Evolutionary conservation across 495 filamentous ascomycete genomes (phyloP).

Genomic region (Aspergillus incahuasiensis): DNA sequence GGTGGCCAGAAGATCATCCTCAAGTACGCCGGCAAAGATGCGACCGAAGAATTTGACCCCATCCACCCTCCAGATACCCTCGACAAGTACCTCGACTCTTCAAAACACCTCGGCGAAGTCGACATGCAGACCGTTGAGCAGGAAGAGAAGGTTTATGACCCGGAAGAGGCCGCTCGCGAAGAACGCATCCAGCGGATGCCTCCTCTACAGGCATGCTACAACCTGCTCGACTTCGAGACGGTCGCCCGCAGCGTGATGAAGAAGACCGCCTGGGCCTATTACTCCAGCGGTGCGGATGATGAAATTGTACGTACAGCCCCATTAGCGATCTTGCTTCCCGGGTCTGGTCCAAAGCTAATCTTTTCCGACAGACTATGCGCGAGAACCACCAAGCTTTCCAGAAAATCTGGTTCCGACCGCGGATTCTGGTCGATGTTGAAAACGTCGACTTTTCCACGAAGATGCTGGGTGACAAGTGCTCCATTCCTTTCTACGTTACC

Average conservation of each 20-base stretch:
- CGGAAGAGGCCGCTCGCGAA: conserved; percentile 72
- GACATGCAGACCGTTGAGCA: conserved; percentile 81
- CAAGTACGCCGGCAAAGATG: conserved; percentile 80
- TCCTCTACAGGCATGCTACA: conserved; percentile 83
- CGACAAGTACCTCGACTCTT: conserved; percentile 71
- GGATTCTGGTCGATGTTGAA: conserved; percentile 79
- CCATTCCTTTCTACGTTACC: conserved; percentile 87
- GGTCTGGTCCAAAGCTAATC: background rate
- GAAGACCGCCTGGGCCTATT: conserved; percentile 93
- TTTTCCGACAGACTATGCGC: conserved; percentile 69
- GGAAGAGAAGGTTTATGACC: conserved; percentile 64
- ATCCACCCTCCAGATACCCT: conserved; percentile 84
- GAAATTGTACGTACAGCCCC: conserved; percentile 71
- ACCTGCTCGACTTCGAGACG: conserved; percentile 90
- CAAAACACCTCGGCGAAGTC: conserved; percentile 85
- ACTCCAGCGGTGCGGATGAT: conserved; percentile 92
- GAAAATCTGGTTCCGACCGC: conserved; percentile 94
- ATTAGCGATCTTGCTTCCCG: background rate
- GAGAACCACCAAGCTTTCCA: conserved; percentile 97
- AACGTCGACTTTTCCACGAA: conserved; percentile 79
- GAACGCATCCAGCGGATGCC: conserved; percentile 76
- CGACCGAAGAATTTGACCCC: conserved; percentile 86
- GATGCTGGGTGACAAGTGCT: conserved; percentile 82
- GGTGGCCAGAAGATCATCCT: conserved; percentile 79
- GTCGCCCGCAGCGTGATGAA: conserved; percentile 88